These are phyloP conservation scores for Carpinus viminea DNA, from an alignment of 306 rosid genomes.

Conservation along the genomic window DNA sequence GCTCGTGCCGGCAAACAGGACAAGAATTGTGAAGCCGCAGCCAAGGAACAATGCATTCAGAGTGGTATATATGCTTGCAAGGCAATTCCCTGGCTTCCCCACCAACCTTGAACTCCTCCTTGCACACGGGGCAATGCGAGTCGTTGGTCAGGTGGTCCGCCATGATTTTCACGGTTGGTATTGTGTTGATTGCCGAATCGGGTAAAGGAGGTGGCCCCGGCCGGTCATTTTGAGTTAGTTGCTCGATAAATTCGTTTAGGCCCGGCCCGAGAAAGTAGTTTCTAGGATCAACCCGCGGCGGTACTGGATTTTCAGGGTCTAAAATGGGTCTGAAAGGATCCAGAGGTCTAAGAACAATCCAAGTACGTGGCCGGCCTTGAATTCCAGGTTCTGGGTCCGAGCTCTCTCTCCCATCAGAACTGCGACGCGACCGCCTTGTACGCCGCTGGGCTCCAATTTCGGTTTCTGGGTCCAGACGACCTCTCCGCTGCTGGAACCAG, in stretches of 20 bases:
- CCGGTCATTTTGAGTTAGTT: constrained; percentile 75
- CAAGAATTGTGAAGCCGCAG: constrained; percentile 88
- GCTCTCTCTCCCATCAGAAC: constrained; percentile 27
- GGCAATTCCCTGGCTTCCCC: constrained; percentile 72
- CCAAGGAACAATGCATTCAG: constrained; percentile 90
- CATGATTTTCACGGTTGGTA: constrained; percentile 54
- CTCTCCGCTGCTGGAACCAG: background rate
- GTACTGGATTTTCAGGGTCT: constrained; percentile 12
- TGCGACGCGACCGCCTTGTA: constrained; percentile 27
- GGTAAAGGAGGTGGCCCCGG: constrained; percentile 69
- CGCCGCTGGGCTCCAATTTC: constrained; percentile 10
- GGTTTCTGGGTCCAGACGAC: constrained; percentile 2
- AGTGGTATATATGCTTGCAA: constrained; percentile 78
- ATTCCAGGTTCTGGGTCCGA: constrained; percentile 29
- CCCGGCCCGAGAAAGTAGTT: constrained; percentile 59
- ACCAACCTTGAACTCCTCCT: constrained; percentile 75
- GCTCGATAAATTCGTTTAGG: constrained; percentile 58
- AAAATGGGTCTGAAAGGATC: constrained; percentile 27
- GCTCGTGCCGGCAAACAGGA: constrained; percentile 73
- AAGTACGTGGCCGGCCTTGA: constrained; percentile 42
- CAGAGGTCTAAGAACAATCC: constrained; percentile 46
- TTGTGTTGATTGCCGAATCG: constrained; percentile 43
- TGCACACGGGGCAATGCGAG: constrained; percentile 71
- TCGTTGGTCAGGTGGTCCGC: constrained; percentile 59
- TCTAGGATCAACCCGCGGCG: constrained; percentile 33